Evolutionary conservation across 495 filamentous ascomycete genomes (phyloP).

Genomic region (Penicillium crystallinum): DNA sequence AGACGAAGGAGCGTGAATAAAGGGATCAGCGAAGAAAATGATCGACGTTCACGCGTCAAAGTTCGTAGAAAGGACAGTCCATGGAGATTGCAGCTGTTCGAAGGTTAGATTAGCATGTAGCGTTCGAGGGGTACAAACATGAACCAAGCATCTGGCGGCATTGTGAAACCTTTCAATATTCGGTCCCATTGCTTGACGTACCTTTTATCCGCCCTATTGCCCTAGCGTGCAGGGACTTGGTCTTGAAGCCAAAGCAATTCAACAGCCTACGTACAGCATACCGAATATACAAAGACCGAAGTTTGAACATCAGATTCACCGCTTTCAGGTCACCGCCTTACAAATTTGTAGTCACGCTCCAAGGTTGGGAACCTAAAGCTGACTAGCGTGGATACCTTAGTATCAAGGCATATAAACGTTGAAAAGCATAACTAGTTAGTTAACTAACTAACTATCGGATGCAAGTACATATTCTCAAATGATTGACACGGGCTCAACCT

Average conservation of each 20-base stretch:
- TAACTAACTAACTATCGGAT: too few relatives aligned
- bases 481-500: too few relatives aligned
- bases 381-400: too few relatives aligned
- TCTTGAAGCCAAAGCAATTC: neutral
- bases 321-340: neutral
- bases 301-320: neutral
- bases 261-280: neutral
- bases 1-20: neutral
- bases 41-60: slow-evolving; percentile 2
- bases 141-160: neutral
- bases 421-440: too few relatives aligned
- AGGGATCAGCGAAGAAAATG: neutral
- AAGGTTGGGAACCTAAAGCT: too few relatives aligned
- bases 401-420: too few relatives aligned
- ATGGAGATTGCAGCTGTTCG: neutral
- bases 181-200: neutral
- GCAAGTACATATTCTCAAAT: too few relatives aligned
- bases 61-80: neutral
- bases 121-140: neutral
- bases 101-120: neutral
- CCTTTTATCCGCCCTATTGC: neutral
- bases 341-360: too few relatives aligned
- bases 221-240: too few relatives aligned
- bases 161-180: neutral
- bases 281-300: neutral